Conservation (phyloP, 2,329 filamentous ascomycete genomes). For the Dactylonectria macrodidyma region DNA sequence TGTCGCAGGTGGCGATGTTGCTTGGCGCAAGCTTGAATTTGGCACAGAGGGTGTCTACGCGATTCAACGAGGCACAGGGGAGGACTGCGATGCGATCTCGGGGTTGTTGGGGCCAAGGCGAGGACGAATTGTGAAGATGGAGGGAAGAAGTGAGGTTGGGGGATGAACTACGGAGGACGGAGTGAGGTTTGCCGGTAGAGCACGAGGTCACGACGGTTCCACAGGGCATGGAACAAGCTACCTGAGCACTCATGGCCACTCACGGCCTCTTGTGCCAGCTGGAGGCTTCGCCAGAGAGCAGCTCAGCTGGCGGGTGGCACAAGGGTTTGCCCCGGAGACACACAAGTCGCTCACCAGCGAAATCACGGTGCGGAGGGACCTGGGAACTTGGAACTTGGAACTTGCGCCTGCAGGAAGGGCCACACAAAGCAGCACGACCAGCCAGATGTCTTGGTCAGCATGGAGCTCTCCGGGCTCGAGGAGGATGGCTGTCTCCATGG, state of each 20-base stretch:
- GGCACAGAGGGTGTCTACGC: slow-evolving; percentile 24
- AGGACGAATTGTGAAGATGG: slow-evolving; percentile 35
- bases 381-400: slow-evolving; percentile 27
- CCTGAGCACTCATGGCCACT: background rate
- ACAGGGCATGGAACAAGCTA: slow-evolving; percentile 35
- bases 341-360: slow-evolving; percentile 44
- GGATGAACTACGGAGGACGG: slow-evolving; percentile 40
- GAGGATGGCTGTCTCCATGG: slow-evolving; percentile 15
- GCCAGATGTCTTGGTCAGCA: slow-evolving; percentile 11
- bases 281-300: slow-evolving; percentile 32
- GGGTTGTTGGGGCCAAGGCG: slow-evolving; percentile 24
- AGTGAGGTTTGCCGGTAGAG: slow-evolving; percentile 45
- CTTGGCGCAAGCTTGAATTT: slow-evolving; percentile 29
- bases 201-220: slow-evolving; percentile 52
- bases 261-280: slow-evolving; percentile 8
- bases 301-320: slow-evolving; percentile 45
- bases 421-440: slow-evolving; percentile 6
- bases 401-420: slow-evolving; percentile 28
- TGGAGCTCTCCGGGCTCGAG: slow-evolving; percentile 34
- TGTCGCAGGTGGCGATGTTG: slow-evolving; percentile 38
- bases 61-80: slow-evolving; percentile 23
- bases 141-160: slow-evolving; percentile 39
- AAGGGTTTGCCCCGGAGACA: slow-evolving; percentile 32
- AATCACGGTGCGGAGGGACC: slow-evolving; percentile 43
- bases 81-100: slow-evolving; percentile 27